phyloP scores from a whole-genome alignment of 2,329 filamentous ascomycete species.

The Stachybotrys chartarum region DNA sequence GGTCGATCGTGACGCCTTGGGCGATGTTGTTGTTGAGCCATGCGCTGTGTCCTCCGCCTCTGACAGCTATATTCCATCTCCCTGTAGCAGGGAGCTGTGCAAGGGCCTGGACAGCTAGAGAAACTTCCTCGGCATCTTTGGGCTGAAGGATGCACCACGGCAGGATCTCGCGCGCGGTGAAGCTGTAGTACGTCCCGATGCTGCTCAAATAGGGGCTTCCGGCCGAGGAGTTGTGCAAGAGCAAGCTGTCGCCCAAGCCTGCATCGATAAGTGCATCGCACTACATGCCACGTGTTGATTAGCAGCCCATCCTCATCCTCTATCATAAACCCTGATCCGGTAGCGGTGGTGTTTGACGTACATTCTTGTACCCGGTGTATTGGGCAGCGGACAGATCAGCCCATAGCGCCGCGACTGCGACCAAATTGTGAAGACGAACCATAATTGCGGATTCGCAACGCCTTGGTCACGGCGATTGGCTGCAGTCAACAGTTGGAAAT shows the following conservation, averaged over 20 bases:
- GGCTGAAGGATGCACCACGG: constrained; percentile 19
- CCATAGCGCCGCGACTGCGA: background rate
- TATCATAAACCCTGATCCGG: background rate
- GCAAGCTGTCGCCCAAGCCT: background rate
- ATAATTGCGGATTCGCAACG: background rate
- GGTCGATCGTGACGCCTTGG: constrained; percentile 35
- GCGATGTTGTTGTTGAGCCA: constrained; percentile 33
- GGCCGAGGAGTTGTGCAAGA: background rate
- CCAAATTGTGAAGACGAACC: background rate
- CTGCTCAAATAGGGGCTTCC: background rate
- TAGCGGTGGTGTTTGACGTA: background rate
- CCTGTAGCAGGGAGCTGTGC: constrained; percentile 10
- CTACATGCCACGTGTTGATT: background rate
- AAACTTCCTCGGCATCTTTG: constrained; percentile 12
- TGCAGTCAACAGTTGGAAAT: too few relatives aligned
- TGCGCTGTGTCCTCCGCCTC: constrained; percentile 40
- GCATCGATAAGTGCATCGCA: background rate
- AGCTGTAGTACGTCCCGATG: background rate
- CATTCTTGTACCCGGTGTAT: background rate
- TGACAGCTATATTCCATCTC: constrained; percentile 35
- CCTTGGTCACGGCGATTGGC: too few relatives aligned
- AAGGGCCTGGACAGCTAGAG: constrained; percentile 8
- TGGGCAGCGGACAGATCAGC: background rate
- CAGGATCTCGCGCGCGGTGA: background rate
- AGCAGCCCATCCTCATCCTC: background rate